Conservation (phyloP, 208 protist species). For the Leishmania major region DNA sequence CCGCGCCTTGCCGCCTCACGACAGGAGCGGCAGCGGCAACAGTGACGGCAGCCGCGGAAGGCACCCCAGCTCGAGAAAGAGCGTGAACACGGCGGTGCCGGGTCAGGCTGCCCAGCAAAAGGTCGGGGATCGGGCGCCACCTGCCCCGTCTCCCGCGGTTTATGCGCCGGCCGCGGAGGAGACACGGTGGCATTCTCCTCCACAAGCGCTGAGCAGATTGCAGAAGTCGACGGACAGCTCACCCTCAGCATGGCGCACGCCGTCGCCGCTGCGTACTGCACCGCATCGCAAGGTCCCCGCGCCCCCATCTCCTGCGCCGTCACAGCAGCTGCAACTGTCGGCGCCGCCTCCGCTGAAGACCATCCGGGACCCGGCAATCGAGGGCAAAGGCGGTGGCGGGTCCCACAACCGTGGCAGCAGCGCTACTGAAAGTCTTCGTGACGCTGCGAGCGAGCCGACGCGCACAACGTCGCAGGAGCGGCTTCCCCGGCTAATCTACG, state of each 20-base stretch:
- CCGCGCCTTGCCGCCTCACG: not conserved
- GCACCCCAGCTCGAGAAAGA: not conserved
- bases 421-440: not conserved
- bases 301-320: not conserved
- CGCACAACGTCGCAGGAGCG: not conserved
- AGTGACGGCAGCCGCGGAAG: not conserved
- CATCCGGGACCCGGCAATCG: not conserved
- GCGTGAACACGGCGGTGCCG: constrained; percentile 9
- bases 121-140: not conserved
- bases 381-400: not conserved
- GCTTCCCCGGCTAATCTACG: not conserved
- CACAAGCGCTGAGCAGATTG: not conserved
- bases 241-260: constrained; percentile 1
- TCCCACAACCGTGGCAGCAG: not conserved
- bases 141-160: not conserved
- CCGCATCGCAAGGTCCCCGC: not conserved
- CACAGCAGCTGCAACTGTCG: no score
- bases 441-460: not conserved
- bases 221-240: not conserved
- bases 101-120: not conserved
- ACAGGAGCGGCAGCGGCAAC: not conserved
- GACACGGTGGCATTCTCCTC: not conserved
- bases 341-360: not conserved
- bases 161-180: not conserved
- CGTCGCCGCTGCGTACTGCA: constrained; percentile 22